A percentile compares a stretch with the other conserved stretches of the same genome.
Conservation (phyloP, 1,139 yeast species). For the Hyphopichia burtonii region DNA sequence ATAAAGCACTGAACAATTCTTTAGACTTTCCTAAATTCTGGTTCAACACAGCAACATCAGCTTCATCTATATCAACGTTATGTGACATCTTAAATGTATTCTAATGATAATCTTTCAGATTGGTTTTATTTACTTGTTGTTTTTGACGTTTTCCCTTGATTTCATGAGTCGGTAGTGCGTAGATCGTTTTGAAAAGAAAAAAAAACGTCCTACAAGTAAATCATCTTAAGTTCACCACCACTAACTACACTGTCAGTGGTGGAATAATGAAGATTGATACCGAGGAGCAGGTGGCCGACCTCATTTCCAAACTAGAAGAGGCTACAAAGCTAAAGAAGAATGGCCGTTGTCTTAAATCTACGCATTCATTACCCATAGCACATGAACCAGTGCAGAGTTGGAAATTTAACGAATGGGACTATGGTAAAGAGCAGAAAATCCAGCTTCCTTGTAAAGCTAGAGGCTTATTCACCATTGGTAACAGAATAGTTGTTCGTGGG, state of each 20-base stretch:
- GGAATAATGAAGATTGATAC: slow-evolving; percentile 11
- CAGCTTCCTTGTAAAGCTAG: slow-evolving; percentile 73
- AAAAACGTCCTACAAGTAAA: too few relatives aligned
- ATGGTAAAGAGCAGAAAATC: slow-evolving; percentile 50
- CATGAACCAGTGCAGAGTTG: slow-evolving; percentile 40
- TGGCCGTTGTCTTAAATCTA: slow-evolving; percentile 21
- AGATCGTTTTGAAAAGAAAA: not conserved
- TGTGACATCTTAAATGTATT: too few relatives aligned
- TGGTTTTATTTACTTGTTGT: not conserved
- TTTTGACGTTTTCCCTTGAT: not conserved
- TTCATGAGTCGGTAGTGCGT: not conserved
- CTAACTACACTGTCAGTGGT: too few relatives aligned
- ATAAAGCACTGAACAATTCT: slow-evolving; percentile 55
- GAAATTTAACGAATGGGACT: slow-evolving; percentile 92
- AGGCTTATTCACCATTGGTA: slow-evolving; percentile 62
- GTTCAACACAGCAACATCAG: slow-evolving; percentile 79
- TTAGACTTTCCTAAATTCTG: slow-evolving; percentile 66
- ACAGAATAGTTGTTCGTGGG: slow-evolving; percentile 71
- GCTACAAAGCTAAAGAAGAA: slow-evolving; percentile 20
- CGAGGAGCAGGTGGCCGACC: slow-evolving; percentile 9
- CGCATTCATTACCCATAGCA: slow-evolving; percentile 10
- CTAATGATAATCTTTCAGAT: too few relatives aligned
- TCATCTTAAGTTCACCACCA: not conserved
- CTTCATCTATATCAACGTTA: slow-evolving; percentile 66
- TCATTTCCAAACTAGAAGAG: slow-evolving; percentile 14